A percentile compares a stretch with the other conserved stretches of the same genome.
Conservation (phyloP, 441 rosid species). For the Manihot esculenta region DNA sequence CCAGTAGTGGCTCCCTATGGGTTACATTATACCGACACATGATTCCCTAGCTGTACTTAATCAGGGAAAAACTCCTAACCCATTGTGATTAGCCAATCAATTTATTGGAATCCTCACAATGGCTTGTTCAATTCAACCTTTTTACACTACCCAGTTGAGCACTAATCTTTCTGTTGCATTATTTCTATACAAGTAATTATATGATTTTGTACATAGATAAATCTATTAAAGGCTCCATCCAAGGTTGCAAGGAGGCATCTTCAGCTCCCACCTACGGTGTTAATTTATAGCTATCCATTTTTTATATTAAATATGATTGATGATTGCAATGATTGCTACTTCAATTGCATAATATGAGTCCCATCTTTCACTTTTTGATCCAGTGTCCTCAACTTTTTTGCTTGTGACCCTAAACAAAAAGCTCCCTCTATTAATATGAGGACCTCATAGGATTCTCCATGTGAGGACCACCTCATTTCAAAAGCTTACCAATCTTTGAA, state of each 20-base stretch:
- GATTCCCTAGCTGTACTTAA: not conserved
- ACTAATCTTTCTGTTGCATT: too few relatives aligned
- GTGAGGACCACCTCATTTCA: not conserved
- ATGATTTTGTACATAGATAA: too few relatives aligned
- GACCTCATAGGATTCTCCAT: slow-evolving; percentile 9
- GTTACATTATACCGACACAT: not conserved
- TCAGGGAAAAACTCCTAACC: not conserved
- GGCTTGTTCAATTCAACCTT: not conserved
- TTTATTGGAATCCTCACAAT: not conserved
- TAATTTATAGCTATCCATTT: not conserved
- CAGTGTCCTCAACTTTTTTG: not conserved
- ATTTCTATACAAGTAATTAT: too few relatives aligned
- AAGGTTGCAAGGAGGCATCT: too few relatives aligned
- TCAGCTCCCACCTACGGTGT: too few relatives aligned
- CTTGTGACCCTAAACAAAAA: not conserved
- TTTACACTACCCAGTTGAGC: not conserved
- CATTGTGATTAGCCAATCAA: not conserved
- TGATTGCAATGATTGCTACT: slow-evolving; percentile 4
- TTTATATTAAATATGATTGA: not conserved
- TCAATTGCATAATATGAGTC: slow-evolving; percentile 11
- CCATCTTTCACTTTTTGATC: not conserved
- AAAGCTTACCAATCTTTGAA: too few relatives aligned
- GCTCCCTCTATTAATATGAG: not conserved
- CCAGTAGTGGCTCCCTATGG: not conserved
- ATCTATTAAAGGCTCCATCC: too few relatives aligned